Base-by-base conservation (phyloP, 306 rosid species). In the Prunus mongolica region DNA sequence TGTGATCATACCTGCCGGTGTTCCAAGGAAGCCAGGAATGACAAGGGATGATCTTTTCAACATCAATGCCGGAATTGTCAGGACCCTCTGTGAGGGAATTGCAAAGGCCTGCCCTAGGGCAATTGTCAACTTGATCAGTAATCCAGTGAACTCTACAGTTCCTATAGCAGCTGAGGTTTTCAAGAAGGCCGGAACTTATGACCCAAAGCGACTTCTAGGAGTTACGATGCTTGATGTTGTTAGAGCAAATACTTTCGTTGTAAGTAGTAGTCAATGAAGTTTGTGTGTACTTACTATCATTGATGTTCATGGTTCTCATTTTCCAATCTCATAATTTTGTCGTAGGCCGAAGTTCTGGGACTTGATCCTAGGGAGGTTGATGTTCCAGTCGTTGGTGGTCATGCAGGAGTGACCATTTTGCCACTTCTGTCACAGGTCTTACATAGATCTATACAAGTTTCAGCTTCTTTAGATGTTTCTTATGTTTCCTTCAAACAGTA, bases 361-460 rank as follows among this genome's bases (percentile, higher is more conserved):
- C 84, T 84, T 79, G 97, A 96, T 84, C 98, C 99, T 18, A 87
- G 96, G 80, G 97, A 92, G 55, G 98, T 96, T 76, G 93, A 92
- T 68, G 99, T 96, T 82, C 99, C 98, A 1, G 99, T 96, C 32
- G 93, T 96, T 62, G 98, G 99, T 41, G 99, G 99, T 75, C 99
- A 96, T 51, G 85, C 98, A 8, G 99, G 98, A 73, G 88, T 92
- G 67, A 96, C 99, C 24, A 96, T 92, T 76, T 79, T 96, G 67
- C 99, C 99, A 27, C 98, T 96, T 81, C 82, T 96, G 82, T 96
- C 99, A 14, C 99, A 96, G 99, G 98, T 95, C 32, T 66, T 73
- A 38, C 44, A 38, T 67, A 77, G 66, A 67, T 47, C 22, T 72
- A 50, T 25, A 46, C 65, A 46, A 47, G 16, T 74, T 70, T 71